A percentile compares a stretch with the other conserved stretches of the same genome.
Evolutionary conservation across 495 filamentous ascomycete genomes (phyloP).

Genomic region (Barbatosphaeria neglecta): DNA sequence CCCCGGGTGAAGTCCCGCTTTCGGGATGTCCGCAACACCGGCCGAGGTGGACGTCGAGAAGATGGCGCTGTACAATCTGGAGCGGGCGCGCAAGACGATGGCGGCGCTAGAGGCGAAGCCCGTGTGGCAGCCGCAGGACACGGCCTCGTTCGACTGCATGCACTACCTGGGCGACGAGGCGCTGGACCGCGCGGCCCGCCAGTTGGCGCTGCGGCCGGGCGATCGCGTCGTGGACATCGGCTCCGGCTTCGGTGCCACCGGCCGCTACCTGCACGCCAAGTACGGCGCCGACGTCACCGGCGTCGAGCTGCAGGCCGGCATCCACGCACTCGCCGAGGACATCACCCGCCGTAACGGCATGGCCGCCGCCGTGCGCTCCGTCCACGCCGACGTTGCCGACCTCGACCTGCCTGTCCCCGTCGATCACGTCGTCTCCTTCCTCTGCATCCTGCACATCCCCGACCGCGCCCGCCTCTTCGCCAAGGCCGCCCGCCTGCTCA

Average conservation of each 20-base stretch:
- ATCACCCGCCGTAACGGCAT: constrained; percentile 1
- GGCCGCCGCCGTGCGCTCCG: not conserved
- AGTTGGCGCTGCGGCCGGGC: not conserved
- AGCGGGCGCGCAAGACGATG: not conserved
- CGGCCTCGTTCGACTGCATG: constrained; percentile 5
- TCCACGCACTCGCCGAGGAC: constrained; percentile 4
- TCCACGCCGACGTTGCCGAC: constrained; percentile 1
- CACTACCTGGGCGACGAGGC: constrained; percentile 4
- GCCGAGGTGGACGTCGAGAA: constrained; percentile 1
- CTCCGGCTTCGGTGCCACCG: constrained; percentile 4
- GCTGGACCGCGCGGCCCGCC: not conserved
- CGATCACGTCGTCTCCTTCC: constrained; percentile 3
- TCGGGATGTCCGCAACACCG: not conserved
- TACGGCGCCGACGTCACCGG: constrained; percentile 4
- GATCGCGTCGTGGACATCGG: constrained; percentile 3
- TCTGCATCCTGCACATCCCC: constrained; percentile 6
- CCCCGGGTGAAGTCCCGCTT: no score
- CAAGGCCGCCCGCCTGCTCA: constrained; percentile 1
- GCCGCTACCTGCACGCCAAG: constrained; percentile 1
- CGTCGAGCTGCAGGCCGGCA: constrained; percentile 5
- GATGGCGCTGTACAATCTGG: constrained; percentile 4
- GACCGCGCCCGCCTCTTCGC: constrained; percentile 1
- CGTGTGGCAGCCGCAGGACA: constrained; percentile 5
- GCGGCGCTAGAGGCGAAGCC: not conserved
- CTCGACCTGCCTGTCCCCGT: not conserved